Evolutionary conservation across 83 land plant genomes (phyloP), one percentile per base, ranked within the genome.

Genomic region (Picea abies): DNA sequence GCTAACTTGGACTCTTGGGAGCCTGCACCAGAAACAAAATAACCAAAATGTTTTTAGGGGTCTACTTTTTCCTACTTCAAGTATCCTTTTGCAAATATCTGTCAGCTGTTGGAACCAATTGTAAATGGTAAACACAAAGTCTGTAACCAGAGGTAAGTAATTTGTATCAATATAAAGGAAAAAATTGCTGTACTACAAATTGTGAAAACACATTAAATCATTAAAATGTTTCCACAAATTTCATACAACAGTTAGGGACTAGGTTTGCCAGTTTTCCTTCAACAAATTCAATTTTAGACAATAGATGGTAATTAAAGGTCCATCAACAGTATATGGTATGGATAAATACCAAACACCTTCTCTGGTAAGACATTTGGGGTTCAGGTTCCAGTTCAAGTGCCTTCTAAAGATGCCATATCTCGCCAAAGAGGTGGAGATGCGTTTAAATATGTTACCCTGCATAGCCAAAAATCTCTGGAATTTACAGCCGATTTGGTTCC

Each of bases 21-120:
- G 26, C 81, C 81, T 79, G 70, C 69, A n/a, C 23, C 70, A 26
- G 56, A 79, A 62, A 79, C n/a, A 35, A 37, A 52, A 73, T 16
- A 52, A 19, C 52, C 10, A 11, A 39, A 52, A 76, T 4, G 32
- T 76, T 76, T 52, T 11, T 11, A 23, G 29, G 60, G 12, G 12
- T 47, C 78, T 49, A 17, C 35, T 22, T 22, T 60, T 49, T 76
- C 78, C 4, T 10, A 23, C 44, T 49, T 47, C 15, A 23, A 49
- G 78, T 76, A 49, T 47, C 32, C 60, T 76, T 52, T 49, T 32
- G 41, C 10, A 47, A 11, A 47, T 44, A 41, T 44, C 75, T 19
- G 19, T 49, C 78, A 76, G 78, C 60, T 76, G 52, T 49, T 75
- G 60, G 56, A 75, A 58, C 25, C 60, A 76, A 76, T 76, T 5